Evolutionary conservation across 768 basidiomycete genomes (phyloP), one percentile per base, ranked within the genome.

Genomic region (Cystoderma amianthinum): DNA sequence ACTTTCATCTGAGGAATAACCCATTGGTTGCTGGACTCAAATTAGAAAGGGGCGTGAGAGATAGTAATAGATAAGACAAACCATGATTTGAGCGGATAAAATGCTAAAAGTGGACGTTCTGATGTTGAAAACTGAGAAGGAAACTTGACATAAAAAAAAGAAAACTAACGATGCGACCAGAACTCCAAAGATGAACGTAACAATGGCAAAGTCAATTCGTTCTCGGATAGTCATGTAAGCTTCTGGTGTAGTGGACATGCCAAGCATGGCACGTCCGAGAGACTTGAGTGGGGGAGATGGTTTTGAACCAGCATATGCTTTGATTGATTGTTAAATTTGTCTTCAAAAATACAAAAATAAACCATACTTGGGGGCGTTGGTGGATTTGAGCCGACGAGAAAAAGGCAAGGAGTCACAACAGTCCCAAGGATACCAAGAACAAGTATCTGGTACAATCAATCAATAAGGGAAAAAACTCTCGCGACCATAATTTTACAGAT

Each of bases 311-410:
- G 85, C 66, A 55, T 76, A 83, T 0, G 85, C 85, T 85, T 48
- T 32, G 52, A 45, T 32, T 45, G 45, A 42, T 32, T 34, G 10
- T 11, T n/a, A n/a, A n/a, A n/a, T n/a, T n/a, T 7, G 17, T 16
- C 5, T 10, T 10, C 17, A 38, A 11, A 19, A 38, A 22, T 9
- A 22, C 38, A 18, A 10, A 18, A 6, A 38, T 10, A 6, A 20
- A 20, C 44, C 73, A 30, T 58, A 91, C 88, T 90, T 0, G 89
- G 89, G 19, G 89, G 89, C 5, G 72, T 79, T 16, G 86, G 85
- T 5, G 89, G 89, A 1, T 70, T 66, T 22, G 65, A 64, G 2
- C 64, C 52, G 17, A 93, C 72, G 17, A 88, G 55, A 36, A 90
- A 64, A 2, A 76, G 64, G 15, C 70, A 64, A 0, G 87, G 86